Percentiles rank a stretch among this genome's conserved stretches.
phyloP scores from a whole-genome alignment of 176 grass and related monocot species.

The Rhynchospora pubera region DNA sequence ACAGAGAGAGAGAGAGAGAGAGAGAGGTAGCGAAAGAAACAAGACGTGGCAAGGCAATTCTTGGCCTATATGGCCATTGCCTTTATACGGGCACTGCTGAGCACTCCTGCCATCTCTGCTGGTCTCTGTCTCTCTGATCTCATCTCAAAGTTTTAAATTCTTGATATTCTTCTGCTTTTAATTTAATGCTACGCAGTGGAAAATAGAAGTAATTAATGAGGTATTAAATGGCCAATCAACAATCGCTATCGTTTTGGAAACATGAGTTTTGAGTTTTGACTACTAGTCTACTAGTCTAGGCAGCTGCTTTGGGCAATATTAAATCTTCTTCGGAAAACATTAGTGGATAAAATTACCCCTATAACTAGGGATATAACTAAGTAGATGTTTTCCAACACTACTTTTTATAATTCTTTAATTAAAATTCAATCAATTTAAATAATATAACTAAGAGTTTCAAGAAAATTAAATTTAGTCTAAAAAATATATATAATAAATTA shows the following conservation, averaged over 20 bases:
- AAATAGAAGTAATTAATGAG: not conserved
- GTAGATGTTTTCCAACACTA: no score
- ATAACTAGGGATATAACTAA: no score
- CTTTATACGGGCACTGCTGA: not conserved
- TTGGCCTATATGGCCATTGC: constrained; percentile 3
- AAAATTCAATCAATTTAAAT: no score
- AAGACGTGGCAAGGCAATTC: constrained; percentile 16
- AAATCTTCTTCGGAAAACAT: no score
- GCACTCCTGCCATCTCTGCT: not conserved
- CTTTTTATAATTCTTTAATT: no score
- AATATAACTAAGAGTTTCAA: no score
- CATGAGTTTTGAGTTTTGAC: constrained; percentile 28
- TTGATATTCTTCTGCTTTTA: not conserved
- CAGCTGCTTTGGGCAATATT: no score
- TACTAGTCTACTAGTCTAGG: constrained; percentile 40
- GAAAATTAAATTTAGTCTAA: no score
- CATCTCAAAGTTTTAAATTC: not conserved
- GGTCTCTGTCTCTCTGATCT: no score
- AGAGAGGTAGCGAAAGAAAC: constrained; percentile 18
- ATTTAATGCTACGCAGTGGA: not conserved
- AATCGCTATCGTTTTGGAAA: constrained; percentile 44
- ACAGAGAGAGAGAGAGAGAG: not conserved
- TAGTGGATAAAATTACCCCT: no score
- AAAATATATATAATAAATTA: no score
- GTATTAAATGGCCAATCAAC: constrained; percentile 22